phyloP scores from a whole-genome alignment of 345 rosid genomes.

The Firmiana major region DNA sequence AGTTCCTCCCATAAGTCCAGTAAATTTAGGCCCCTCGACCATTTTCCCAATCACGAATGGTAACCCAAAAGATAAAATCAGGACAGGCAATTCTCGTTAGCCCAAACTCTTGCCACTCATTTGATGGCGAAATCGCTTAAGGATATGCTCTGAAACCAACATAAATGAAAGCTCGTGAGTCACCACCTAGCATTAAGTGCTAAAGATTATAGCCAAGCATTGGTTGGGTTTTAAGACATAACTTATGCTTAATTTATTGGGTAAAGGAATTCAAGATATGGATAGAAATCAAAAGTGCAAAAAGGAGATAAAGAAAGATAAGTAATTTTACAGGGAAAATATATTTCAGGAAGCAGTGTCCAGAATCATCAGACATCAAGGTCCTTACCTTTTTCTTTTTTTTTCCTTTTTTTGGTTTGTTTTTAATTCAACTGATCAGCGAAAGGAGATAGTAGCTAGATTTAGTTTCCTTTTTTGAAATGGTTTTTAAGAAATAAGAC shows the following conservation, averaged over 20 bases:
- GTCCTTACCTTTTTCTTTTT: neutral
- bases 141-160: slow-evolving; percentile 4
- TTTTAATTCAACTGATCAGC: neutral
- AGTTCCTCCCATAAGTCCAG: slow-evolving; percentile 46
- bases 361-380: neutral
- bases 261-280: neutral
- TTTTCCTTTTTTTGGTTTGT: neutral
- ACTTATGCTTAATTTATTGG: neutral
- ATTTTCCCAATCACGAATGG: slow-evolving; percentile 43
- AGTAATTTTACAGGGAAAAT: neutral
- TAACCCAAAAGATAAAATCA: slow-evolving; percentile 14
- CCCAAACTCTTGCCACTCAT: slow-evolving; percentile 21
- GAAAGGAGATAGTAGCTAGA: neutral
- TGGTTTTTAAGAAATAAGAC: neutral
- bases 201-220: neutral
- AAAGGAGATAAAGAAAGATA: neutral
- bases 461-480: neutral
- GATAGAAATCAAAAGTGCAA: neutral
- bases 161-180: neutral
- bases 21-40: slow-evolving; percentile 53
- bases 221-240: neutral
- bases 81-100: slow-evolving; percentile 15
- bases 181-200: neutral
- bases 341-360: neutral
- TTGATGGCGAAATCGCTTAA: slow-evolving; percentile 4